A percentile compares a stretch with the other conserved stretches of the same genome.
Conservation (phyloP, 345 rosid genomes). For the Citrus maxima region DNA sequence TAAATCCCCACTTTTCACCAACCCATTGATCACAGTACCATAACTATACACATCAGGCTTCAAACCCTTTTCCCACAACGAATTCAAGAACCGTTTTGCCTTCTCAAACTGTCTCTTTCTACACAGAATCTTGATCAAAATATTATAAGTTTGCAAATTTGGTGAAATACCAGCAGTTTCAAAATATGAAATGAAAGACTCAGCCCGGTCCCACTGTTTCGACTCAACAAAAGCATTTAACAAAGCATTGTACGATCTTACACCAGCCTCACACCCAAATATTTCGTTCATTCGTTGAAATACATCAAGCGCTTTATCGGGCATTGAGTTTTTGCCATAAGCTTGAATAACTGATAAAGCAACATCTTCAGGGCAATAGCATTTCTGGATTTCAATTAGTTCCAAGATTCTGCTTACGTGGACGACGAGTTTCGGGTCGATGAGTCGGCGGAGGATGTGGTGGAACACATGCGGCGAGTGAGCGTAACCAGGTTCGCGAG, state of each 20-base stretch:
- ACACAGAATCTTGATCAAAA: conserved; percentile 71
- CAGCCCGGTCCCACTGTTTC: conserved; percentile 52
- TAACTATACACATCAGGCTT: conserved; percentile 62
- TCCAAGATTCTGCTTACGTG: conserved; percentile 56
- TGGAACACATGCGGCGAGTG: conserved; percentile 67
- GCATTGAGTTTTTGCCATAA: conserved; percentile 60
- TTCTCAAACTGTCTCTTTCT: conserved; percentile 56
- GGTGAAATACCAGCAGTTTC: conserved; percentile 49
- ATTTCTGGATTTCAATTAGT: conserved; percentile 49
- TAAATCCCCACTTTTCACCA: conserved; percentile 53
- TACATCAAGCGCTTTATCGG: conserved; percentile 53
- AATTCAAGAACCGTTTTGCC: conserved; percentile 49
- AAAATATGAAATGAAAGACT: conserved; percentile 47
- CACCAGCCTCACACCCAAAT: conserved; percentile 74
- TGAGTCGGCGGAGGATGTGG: conserved; percentile 76
- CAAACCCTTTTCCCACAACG: conserved; percentile 56
- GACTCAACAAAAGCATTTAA: conserved; percentile 61
- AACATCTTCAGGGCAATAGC: conserved; percentile 75
- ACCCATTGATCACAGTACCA: conserved; percentile 49
- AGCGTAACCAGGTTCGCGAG: conserved; percentile 42
- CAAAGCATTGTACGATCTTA: conserved; percentile 62
- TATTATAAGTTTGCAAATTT: conserved; percentile 68
- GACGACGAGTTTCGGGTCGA: conserved; percentile 36
- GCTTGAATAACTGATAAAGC: conserved; percentile 62
- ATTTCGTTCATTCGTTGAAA: conserved; percentile 61